Percentiles rank a stretch among this genome's conserved stretches.
phyloP scores from a whole-genome alignment of 257 asterid species.

The Linderniella brevidens region DNA sequence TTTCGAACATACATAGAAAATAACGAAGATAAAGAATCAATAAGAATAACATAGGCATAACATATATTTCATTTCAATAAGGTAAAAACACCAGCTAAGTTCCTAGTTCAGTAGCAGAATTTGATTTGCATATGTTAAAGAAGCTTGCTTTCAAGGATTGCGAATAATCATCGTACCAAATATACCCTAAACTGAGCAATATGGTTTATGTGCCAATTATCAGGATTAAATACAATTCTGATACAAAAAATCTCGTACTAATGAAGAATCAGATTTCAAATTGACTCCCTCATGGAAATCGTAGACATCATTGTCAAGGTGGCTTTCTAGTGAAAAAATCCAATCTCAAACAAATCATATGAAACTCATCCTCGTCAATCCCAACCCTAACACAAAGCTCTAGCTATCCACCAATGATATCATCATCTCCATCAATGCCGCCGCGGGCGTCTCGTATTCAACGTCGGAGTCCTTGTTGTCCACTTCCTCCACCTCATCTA shows the following conservation, averaged over 20 bases:
- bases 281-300: slow-evolving; percentile 78
- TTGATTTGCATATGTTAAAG: too few relatives aligned
- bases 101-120: neutral
- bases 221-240: too few relatives aligned
- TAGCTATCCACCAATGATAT: slow-evolving; percentile 56
- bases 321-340: slow-evolving; percentile 90
- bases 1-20: slow-evolving; percentile 39
- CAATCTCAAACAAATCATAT: slow-evolving; percentile 65
- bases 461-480: slow-evolving; percentile 85
- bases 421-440: slow-evolving; percentile 25
- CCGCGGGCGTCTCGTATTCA: slow-evolving; percentile 52
- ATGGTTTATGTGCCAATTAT: too few relatives aligned
- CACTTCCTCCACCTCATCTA: slow-evolving; percentile 79
- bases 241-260: too few relatives aligned
- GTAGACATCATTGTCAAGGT: slow-evolving; percentile 68
- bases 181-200: too few relatives aligned
- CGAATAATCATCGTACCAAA: too few relatives aligned
- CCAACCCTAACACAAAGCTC: slow-evolving; percentile 81
- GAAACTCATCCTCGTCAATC: slow-evolving; percentile 85
- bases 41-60: too few relatives aligned
- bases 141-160: too few relatives aligned
- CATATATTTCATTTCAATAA: too few relatives aligned
- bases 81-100: too few relatives aligned
- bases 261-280: neutral
- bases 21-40: neutral